Evolutionary conservation across 345 rosid species (phyloP), one percentile per base, ranked within the genome.

Genomic region (Citrus sp.): DNA sequence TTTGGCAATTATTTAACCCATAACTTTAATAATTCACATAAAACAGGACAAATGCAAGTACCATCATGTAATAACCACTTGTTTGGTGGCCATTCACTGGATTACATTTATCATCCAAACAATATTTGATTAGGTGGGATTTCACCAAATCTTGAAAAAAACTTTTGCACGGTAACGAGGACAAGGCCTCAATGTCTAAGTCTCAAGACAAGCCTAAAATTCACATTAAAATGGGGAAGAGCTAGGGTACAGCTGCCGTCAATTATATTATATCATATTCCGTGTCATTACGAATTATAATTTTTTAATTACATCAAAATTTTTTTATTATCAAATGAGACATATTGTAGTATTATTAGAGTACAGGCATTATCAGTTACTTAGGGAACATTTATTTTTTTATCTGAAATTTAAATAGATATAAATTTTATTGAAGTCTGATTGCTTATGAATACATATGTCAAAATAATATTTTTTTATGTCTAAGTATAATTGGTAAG

Each of bases 141-240:
- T 71, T 76, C 67, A 35, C 34, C 72, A 81, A 63, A 79, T 81
- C 74, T 6, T 19, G 38, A 4, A 38, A 68, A 68, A 62, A 40
- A 42, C 9, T 32, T 77, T 34, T 65, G 46, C 58, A 7, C 70
- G 28, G 9, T 49, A 75, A 60, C 61, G 30, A 79, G 65, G 85
- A 86, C 85, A 80, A 84, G 78, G 42, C 78, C 80, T 79, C 73
- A 85, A 75, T 84, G 87, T 86, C 84, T 81, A 73, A 9, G 79
- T 76, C 77, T 77, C 54, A 72, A 61, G 85, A 81, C 87, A 85
- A 65, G 63, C 81, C 66, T 54, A 18, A 54, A 54, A 54, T 54
- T 16, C 0, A 4, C 58, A 14, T 18, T 16, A 54, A 18, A 54
- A 54, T 4, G 6, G 58, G 7, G 22, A 14, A 19, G 58, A 18